These are phyloP conservation scores for Eremochloa ophiuroides DNA, from an alignment of 176 grass and related monocot genomes.

Conservation along the genomic window DNA sequence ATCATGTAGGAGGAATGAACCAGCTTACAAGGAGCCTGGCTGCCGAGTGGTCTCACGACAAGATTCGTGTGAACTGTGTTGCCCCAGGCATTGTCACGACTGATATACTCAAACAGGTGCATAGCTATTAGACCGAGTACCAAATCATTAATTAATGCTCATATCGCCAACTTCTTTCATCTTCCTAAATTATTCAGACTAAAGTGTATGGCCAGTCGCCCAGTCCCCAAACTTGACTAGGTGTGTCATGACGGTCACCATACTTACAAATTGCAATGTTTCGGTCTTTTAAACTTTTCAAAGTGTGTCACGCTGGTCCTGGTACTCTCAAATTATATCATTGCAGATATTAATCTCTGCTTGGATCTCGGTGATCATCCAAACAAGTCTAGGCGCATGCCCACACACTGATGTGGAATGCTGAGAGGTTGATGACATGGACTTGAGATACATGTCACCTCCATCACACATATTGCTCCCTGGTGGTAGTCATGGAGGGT, in stretches of 20 bases:
- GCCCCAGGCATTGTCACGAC: slow-evolving; percentile 9
- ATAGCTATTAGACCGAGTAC: not conserved
- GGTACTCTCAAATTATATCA: too few species aligned
- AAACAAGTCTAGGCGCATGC: too few species aligned
- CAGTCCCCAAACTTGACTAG: not conserved
- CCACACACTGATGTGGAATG: too few species aligned
- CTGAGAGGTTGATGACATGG: too few species aligned
- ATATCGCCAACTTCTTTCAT: fast-evolving
- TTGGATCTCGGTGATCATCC: too few species aligned
- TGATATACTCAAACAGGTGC: not conserved
- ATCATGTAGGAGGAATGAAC: slow-evolving; percentile 16
- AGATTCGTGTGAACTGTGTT: slow-evolving; percentile 35
- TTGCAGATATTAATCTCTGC: too few species aligned
- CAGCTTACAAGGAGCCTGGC: slow-evolving; percentile 48
- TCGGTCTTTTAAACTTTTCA: too few species aligned
- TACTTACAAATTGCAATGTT: not conserved
- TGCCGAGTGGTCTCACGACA: slow-evolving; percentile 31
- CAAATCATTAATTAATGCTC: too few species aligned
- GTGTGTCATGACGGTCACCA: not conserved
- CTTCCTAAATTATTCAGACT: not conserved
- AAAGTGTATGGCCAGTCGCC: not conserved
- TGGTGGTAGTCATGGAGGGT: too few species aligned
- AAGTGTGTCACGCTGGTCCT: too few species aligned
- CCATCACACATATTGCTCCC: too few species aligned
- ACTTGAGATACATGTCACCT: too few species aligned